Percentiles rank a stretch among this genome's conserved stretches.
Conservation (phyloP, 441 rosid genomes). For the Arabidopsis hybrid region DNA sequence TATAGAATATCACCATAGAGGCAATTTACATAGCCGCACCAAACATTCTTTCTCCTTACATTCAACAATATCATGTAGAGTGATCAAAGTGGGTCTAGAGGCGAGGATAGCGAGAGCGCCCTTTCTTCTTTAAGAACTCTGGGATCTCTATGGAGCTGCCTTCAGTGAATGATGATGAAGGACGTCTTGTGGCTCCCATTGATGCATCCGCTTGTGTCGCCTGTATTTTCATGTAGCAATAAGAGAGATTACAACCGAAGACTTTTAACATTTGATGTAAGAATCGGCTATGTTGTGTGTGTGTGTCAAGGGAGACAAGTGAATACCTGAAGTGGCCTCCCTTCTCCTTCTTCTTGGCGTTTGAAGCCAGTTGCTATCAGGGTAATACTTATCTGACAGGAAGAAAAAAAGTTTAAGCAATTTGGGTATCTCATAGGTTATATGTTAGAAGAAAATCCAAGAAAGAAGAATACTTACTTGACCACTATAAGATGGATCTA, state of each 20-base stretch:
- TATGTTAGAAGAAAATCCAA: neutral
- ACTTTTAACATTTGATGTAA: conserved; percentile 2
- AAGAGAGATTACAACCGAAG: neutral
- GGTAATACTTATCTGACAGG: conserved; percentile 82
- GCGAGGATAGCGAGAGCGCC: conserved; percentile 91
- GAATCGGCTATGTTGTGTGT: neutral
- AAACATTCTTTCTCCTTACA: too few relatives aligned
- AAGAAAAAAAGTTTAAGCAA: neutral
- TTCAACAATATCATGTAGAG: neutral
- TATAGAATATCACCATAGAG: conserved; percentile 3
- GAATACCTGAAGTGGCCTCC: conserved; percentile 73
- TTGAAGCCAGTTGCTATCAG: conserved; percentile 97
- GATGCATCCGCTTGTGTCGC: conserved; percentile 46
- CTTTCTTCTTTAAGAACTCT: conserved; percentile 95
- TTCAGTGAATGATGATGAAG: conserved; percentile 66
- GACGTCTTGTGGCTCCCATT: conserved; percentile 63
- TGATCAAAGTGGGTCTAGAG: conserved; percentile 40
- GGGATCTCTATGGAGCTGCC: conserved; percentile 88
- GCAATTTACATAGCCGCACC: conserved; percentile 12
- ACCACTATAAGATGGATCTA: conserved; percentile 86
- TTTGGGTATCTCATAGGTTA: neutral
- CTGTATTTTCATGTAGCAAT: conserved; percentile 54
- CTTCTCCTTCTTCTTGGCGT: conserved; percentile 89
- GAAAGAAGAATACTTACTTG: conserved; percentile 54
- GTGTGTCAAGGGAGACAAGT: neutral